These are phyloP conservation scores for Nicotiana rustica DNA, from an alignment of 305 asterid genomes.

Conservation along the genomic window DNA sequence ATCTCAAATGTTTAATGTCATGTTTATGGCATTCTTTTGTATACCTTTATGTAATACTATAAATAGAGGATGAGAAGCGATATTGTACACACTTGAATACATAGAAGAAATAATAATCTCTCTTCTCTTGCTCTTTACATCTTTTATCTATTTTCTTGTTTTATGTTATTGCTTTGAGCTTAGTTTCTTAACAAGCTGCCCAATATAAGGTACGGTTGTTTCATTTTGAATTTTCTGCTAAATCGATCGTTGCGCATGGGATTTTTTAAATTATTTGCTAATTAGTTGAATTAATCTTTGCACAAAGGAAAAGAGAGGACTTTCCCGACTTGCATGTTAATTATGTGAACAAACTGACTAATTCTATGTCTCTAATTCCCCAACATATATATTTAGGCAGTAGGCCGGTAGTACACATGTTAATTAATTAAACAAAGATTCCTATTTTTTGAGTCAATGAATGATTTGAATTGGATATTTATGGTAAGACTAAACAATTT, in stretches of 20 bases:
- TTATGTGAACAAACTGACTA: slow-evolving; percentile 1
- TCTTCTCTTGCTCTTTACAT: no score
- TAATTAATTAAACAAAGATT: background rate
- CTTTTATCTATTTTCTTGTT: no score
- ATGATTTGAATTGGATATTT: background rate
- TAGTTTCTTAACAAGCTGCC: background rate
- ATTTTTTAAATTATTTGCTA: background rate
- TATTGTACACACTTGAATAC: no score
- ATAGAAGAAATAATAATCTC: no score
- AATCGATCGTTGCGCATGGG: background rate
- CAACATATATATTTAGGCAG: background rate
- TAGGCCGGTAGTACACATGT: background rate
- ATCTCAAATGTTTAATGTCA: no score
- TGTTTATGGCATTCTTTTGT: no score
- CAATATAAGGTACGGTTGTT: background rate
- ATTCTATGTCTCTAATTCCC: background rate
- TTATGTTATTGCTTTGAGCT: no score
- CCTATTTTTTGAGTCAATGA: background rate
- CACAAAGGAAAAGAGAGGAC: background rate
- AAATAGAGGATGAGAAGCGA: no score
- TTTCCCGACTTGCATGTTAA: background rate
- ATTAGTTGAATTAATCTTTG: background rate
- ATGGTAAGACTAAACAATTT: background rate
- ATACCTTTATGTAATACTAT: no score
- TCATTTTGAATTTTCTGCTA: slow-evolving; percentile 4